phyloP scores from a whole-genome alignment of 75 land plant species.

The Selaginella moellendorffii region DNA sequence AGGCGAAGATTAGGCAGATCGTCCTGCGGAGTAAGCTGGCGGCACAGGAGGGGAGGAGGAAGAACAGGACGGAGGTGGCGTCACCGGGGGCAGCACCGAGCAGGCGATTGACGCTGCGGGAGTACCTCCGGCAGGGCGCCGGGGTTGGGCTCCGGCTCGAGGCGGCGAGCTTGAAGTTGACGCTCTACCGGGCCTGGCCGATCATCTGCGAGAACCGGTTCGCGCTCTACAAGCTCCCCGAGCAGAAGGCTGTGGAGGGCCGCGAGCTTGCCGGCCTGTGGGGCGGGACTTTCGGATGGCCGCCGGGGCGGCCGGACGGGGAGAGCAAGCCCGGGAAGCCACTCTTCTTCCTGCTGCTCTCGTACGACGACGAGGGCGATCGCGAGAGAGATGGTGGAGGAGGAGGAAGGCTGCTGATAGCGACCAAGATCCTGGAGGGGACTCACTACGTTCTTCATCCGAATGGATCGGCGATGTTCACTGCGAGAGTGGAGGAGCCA shows the following conservation, averaged over 20 bases:
- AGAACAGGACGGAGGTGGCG: no score
- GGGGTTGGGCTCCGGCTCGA: slow-evolving; percentile 44
- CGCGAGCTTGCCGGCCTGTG: slow-evolving; percentile 80
- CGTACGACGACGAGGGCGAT: slow-evolving; percentile 56
- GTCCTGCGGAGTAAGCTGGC: slow-evolving; percentile 26
- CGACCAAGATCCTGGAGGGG: slow-evolving; percentile 86
- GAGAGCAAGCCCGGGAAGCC: slow-evolving; percentile 88
- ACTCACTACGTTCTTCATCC: slow-evolving; percentile 93
- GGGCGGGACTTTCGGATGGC: slow-evolving; percentile 98
- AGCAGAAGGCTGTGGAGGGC: slow-evolving; percentile 32
- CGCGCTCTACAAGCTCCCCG: slow-evolving; percentile 78
- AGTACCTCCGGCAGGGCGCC: slow-evolving; percentile 48
- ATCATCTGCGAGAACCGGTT: slow-evolving; percentile 73
- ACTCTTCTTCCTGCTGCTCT: slow-evolving; percentile 66
- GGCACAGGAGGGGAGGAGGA: no score
- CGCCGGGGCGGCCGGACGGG: slow-evolving; percentile 53
- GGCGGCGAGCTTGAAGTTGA: slow-evolving; percentile 42
- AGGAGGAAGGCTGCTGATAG: slow-evolving; percentile 50
- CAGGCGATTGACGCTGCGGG: slow-evolving; percentile 41
- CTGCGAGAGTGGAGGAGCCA: slow-evolving; percentile 51
- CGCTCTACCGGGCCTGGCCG: slow-evolving; percentile 75
- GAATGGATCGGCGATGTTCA: slow-evolving; percentile 93
- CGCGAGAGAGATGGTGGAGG: no score
- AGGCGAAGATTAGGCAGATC: slow-evolving; percentile 42
- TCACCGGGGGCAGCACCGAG: slow-evolving; percentile 28